These are phyloP conservation scores for Fomes fomentarius DNA, from an alignment of 1,284 basidiomycete species.

Conservation along the genomic window DNA sequence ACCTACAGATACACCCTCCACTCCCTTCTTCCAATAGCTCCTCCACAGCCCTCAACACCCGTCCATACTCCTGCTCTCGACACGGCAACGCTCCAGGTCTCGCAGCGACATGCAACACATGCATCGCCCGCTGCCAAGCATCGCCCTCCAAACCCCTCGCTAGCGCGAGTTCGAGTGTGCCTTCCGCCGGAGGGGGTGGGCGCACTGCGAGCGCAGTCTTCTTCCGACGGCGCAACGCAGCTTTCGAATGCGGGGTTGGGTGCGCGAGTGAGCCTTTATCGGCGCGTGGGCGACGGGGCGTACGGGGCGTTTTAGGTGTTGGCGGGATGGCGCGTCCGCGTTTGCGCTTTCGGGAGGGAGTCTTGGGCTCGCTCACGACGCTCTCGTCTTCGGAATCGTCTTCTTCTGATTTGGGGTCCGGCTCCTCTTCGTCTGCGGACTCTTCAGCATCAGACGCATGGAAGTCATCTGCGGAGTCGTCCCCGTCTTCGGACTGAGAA, in stretches of 20 bases:
- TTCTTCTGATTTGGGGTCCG: not conserved
- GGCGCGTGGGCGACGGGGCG: constrained; percentile 29
- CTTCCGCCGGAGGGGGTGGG: constrained; percentile 37
- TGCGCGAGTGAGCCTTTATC: constrained; percentile 41
- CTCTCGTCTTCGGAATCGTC: not conserved
- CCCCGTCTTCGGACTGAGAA: not conserved
- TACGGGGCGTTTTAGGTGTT: constrained; percentile 27
- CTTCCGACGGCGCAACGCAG: constrained; percentile 48
- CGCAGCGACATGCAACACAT: constrained; percentile 91
- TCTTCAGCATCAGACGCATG: constrained; percentile 1
- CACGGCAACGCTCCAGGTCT: constrained; percentile 92
- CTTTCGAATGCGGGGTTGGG: constrained; percentile 73
- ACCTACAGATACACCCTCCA: constrained; percentile 94
- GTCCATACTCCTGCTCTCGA: constrained; percentile 85
- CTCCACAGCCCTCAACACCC: constrained; percentile 79
- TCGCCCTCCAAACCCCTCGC: constrained; percentile 57
- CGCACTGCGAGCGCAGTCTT: constrained; percentile 39
- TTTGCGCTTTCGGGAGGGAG: constrained; percentile 27
- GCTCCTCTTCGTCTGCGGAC: not conserved
- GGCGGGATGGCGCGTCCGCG: constrained; percentile 25
- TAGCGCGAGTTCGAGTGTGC: constrained; percentile 34
- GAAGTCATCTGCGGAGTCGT: constrained; percentile 3
- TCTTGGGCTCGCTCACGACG: constrained; percentile 1
- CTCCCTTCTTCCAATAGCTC: constrained; percentile 91
- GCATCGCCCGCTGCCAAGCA: constrained; percentile 84